Evolutionary conservation across 2,329 filamentous ascomycete genomes (phyloP), one percentile per base, ranked within the genome.

Genomic region (Leptographium wingfieldii): DNA sequence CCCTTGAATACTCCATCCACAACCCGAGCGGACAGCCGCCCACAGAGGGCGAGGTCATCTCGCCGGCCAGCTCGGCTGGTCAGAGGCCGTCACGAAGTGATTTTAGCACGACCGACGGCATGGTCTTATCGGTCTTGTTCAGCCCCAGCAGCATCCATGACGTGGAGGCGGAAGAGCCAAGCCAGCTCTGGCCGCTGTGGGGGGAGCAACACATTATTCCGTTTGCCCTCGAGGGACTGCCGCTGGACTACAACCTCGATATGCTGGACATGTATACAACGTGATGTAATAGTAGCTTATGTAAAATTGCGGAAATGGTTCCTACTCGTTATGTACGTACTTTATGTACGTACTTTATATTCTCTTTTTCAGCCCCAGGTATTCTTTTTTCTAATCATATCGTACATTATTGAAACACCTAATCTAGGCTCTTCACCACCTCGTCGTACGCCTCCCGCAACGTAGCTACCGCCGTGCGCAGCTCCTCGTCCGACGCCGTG

Each of bases 401-500:
- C 25, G 35, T 4, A 4, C 29, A 35, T 9, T 31, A 4, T 7
- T 35, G 9, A 35, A 35, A 9, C 33, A 31, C 6, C 33, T 35
- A 35, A 12, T 27, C 12, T 7, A 25, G 9, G 16, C 19, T 16
- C 48, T 52, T 25, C 12, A 52, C 56, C 5, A 54, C 35, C 16
- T 11, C 38, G 22, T 59, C 52, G 27, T 59, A 59, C 10, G 57
- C 57, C n/a, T 48, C 11, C 3, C n/a, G 16, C 27, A 59, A 38
- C 29, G 22, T n/a, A 5, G 35, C 16, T 11, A 55, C 51, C 1
- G 31, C 3, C 2, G 16, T 1, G 35, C 19, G 16, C n/a, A 59
- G 53, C 43, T 59, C 53, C 5, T 56, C 58, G 9, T 59, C 54
- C 3, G 35, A 43, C 9, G 9, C 54, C 11, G 25, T 88, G 70